phyloP scores from a whole-genome alignment of 2,329 filamentous ascomycete species.

The Madurella fahalii region DNA sequence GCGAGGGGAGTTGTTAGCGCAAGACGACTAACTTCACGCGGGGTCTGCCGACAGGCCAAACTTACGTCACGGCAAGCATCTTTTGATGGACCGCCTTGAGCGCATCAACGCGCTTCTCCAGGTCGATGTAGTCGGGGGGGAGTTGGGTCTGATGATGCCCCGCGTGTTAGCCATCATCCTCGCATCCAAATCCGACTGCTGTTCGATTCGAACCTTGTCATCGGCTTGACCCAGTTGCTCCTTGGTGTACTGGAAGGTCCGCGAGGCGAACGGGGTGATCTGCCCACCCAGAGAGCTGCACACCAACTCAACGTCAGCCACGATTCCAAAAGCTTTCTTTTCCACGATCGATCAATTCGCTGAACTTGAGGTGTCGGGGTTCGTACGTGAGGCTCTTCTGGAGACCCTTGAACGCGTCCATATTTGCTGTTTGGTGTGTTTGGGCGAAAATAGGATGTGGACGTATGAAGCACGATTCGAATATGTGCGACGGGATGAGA shows the following conservation, averaged over 20 bases:
- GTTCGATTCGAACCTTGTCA: constrained; percentile 64
- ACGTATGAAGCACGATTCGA: not conserved
- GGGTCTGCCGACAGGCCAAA: constrained; percentile 25
- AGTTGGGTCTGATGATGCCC: constrained; percentile 70
- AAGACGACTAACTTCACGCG: not conserved
- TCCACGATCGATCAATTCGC: constrained; percentile 9
- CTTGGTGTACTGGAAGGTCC: constrained; percentile 96
- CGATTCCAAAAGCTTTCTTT: not conserved
- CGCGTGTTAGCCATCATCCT: constrained; percentile 12
- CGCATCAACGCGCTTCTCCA: constrained; percentile 97
- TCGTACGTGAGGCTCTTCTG: constrained; percentile 53
- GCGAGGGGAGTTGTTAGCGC: constrained; percentile 18
- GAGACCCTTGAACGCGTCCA: constrained; percentile 57
- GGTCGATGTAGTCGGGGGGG: constrained; percentile 93
- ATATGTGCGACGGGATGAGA: not conserved
- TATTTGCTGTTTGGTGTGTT: constrained; percentile 26
- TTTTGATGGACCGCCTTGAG: constrained; percentile 96
- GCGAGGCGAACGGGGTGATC: constrained; percentile 87
- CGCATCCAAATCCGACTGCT: not conserved
- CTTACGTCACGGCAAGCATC: constrained; percentile 92
- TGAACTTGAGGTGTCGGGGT: not conserved
- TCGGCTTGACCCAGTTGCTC: constrained; percentile 94
- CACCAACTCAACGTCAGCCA: constrained; percentile 25
- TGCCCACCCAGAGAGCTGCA: constrained; percentile 64
- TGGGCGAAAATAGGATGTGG: too few relatives aligned